These are phyloP conservation scores for Diutina rugosa DNA, from an alignment of 1,139 yeast species.

Conservation along the genomic window DNA sequence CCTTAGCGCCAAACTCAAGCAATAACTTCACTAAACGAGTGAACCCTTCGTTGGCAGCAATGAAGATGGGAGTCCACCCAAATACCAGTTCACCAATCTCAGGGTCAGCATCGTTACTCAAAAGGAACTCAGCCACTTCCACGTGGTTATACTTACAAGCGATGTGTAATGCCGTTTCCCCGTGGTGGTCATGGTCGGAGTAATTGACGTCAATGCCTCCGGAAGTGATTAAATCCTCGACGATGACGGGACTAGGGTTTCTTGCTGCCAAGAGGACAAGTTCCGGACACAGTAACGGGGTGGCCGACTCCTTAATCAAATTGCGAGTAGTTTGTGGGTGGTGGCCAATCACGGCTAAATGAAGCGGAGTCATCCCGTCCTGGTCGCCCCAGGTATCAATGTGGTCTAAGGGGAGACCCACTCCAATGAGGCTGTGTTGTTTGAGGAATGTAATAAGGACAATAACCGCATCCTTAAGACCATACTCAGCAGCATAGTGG, in stretches of 20 bases:
- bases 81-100: constrained; percentile 69
- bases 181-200: constrained; percentile 41
- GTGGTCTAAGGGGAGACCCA: constrained; percentile 43
- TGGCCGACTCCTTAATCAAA: constrained; percentile 29
- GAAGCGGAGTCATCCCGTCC: constrained; percentile 73
- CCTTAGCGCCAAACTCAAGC: constrained; percentile 39
- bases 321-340: constrained; percentile 69
- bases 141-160: constrained; percentile 56
- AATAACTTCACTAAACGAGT: constrained; percentile 43
- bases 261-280: constrained; percentile 61
- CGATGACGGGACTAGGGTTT: constrained; percentile 45
- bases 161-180: constrained; percentile 73
- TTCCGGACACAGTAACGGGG: constrained; percentile 28
- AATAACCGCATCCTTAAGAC: constrained; percentile 51
- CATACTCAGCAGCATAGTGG: constrained; percentile 85
- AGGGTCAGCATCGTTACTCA: constrained; percentile 51
- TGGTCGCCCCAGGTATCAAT: constrained; percentile 66
- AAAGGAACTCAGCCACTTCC: constrained; percentile 42
- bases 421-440: constrained; percentile 20
- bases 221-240: constrained; percentile 39
- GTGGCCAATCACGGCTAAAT: constrained; percentile 68
- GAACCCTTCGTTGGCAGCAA: constrained; percentile 83
- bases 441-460: constrained; percentile 36
- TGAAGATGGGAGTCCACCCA: constrained; percentile 93
- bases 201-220: constrained; percentile 56